Conservation (phyloP, 305 asterid species). For the Fraxinus velutina region DNA sequence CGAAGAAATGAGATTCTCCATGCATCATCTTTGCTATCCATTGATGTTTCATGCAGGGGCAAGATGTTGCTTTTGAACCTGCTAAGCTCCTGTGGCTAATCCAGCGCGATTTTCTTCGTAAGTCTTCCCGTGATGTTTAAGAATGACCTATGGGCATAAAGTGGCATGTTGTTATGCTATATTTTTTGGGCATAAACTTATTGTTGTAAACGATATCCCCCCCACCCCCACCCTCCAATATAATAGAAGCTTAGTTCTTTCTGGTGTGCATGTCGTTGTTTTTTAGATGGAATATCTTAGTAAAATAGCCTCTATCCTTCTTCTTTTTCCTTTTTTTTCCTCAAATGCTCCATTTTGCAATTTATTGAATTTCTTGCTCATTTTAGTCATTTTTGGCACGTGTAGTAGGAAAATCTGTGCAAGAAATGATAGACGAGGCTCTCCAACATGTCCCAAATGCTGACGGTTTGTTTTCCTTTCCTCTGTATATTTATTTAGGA, state of each 20-base stretch:
- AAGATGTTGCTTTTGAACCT: conserved; percentile 98
- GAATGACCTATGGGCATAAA: background rate
- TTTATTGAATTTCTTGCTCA: conserved; percentile 18
- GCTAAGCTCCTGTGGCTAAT: conserved; percentile 96
- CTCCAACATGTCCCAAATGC: conserved; percentile 77
- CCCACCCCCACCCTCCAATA: too few relatives aligned
- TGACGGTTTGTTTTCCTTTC: conserved; percentile 51
- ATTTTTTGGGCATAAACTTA: background rate
- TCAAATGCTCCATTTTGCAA: background rate
- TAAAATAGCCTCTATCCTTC: background rate
- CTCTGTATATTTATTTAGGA: conserved; percentile 26
- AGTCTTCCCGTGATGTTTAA: conserved; percentile 25
- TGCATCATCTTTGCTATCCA: conserved; percentile 6
- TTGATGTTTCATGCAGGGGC: conserved; percentile 60
- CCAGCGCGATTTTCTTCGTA: conserved; percentile 97
- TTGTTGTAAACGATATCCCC: background rate
- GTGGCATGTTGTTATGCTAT: background rate
- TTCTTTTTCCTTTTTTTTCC: too few relatives aligned
- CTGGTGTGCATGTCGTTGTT: background rate
- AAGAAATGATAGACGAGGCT: conserved; percentile 91
- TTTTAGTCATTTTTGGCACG: conserved; percentile 20
- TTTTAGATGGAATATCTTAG: background rate
- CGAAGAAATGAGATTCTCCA: background rate
- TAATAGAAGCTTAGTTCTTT: background rate
- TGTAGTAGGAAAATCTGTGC: conserved; percentile 95